Evolutionary conservation across 2,329 filamentous ascomycete genomes (phyloP).

Genomic region (Colletotrichum nymphaeae): DNA sequence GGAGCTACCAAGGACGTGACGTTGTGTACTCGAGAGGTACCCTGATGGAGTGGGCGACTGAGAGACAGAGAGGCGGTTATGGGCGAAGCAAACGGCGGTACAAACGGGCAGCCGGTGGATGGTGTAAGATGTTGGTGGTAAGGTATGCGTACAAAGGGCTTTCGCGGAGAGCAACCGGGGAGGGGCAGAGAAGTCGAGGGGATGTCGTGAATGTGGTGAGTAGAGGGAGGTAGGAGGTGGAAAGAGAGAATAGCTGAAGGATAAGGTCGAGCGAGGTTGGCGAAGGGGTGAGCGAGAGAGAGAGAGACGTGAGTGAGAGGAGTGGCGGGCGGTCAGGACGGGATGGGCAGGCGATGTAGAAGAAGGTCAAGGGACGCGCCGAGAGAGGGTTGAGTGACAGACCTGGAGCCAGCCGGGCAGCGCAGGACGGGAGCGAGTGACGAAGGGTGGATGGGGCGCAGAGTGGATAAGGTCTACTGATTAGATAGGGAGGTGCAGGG

Average conservation of each 20-base stretch:
- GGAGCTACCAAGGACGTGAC: constrained; percentile 28
- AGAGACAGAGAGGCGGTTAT: neutral
- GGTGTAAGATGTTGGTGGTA: neutral
- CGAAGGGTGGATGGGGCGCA: constrained; percentile 27
- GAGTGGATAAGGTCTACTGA: constrained; percentile 24
- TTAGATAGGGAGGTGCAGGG: constrained; percentile 32
- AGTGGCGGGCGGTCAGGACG: constrained; percentile 6
- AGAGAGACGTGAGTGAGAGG: constrained; percentile 7
- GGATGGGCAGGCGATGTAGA: constrained; percentile 31
- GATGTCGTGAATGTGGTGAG: constrained; percentile 18
- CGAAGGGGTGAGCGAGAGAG: neutral
- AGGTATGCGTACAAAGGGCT: neutral
- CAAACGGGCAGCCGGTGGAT: neutral
- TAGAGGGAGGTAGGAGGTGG: neutral
- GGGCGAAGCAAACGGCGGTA: constrained; percentile 24
- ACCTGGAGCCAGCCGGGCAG: neutral
- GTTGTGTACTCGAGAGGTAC: constrained; percentile 22
- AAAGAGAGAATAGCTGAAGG: neutral
- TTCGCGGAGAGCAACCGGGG: neutral
- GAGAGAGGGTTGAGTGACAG: constrained; percentile 27
- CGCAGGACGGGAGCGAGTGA: constrained; percentile 18
- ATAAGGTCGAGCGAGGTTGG: constrained; percentile 25
- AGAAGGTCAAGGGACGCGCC: constrained; percentile 31
- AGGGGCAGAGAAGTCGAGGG: constrained; percentile 28
- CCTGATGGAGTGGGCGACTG: neutral